Evolutionary conservation across 2,329 filamentous ascomycete genomes (phyloP), one percentile per base, ranked within the genome.

Genomic region (Coniochaeta sp.): DNA sequence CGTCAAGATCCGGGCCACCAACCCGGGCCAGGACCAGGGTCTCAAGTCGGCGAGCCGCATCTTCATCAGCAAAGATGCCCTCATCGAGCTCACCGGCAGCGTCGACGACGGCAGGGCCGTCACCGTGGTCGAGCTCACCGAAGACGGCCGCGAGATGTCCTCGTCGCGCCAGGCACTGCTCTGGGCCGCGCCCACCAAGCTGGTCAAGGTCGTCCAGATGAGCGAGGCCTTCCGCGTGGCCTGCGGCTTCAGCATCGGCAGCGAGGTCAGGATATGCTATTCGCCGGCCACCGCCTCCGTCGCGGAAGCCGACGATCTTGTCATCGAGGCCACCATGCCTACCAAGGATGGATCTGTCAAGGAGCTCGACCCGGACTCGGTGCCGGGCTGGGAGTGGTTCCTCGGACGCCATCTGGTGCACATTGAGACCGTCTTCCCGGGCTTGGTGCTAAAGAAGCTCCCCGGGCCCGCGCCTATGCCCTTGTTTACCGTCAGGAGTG

Each of bases 181-280:
- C 1, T 83, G 80, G 75, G 75, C 77, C 0, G 72, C 80, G 17
- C 77, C 79, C 1, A 79, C 80, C 52, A 81, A 87, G 70, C 77
- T 91, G 65, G 82, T 86, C 68, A 85, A 84, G 65, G 80, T 91
- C 60, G 78, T 89, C 57, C 81, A 93, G 78, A 84, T 90, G 77
- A 87, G 90, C 24, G 87, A 90, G 63, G 79, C 85, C 6, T 84
- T 96, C 59, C 88, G 90, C 63, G 87, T 89, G 38, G 82, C 85
- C 7, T 89, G 89, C 65, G 85, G 84, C 1, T 82, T 96, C 66
- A 88, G 88, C 62, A 77, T 95, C 4, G 86, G 86, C 17, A 89
- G 92, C 56, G 82, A 85, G 57, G 75, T 82, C 36, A 74, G 73
- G 36, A 77, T 96, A 55, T 79, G 81, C 8, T 81, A 93, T 26